Evolutionary conservation across 2,329 filamentous ascomycete genomes (phyloP).

Genomic region (Byssoonygena ceratinophila): DNA sequence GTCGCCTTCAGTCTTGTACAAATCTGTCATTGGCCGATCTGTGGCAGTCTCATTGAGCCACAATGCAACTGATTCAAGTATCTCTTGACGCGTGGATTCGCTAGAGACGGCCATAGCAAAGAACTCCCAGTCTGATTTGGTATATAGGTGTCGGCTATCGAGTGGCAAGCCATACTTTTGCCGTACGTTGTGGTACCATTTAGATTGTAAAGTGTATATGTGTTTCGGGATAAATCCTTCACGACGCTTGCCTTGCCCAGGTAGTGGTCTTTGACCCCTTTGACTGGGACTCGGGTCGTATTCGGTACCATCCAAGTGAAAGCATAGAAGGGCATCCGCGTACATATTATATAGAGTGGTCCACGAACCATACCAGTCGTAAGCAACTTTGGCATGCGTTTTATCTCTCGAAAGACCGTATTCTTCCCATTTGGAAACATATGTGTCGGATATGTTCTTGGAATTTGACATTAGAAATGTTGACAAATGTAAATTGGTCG

Average conservation of each 20-base stretch:
- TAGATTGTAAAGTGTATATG: conserved; percentile 68
- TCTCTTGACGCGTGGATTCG: conserved; percentile 56
- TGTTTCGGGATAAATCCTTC: conserved; percentile 58
- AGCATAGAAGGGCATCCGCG: conserved; percentile 68
- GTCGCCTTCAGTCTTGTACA: conserved; percentile 68
- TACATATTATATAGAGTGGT: conserved; percentile 80
- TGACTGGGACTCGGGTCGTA: conserved; percentile 9
- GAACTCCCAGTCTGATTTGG: conserved; percentile 87
- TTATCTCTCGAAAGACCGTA: conserved; percentile 59
- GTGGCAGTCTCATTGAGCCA: conserved; percentile 79
- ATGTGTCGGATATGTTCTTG: conserved; percentile 50
- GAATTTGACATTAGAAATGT: neutral
- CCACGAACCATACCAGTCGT: conserved; percentile 71
- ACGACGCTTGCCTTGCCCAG: conserved; percentile 7
- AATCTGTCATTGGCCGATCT: conserved; percentile 66
- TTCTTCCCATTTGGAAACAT: conserved; percentile 62
- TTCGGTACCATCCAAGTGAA: conserved; percentile 50
- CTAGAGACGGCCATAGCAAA: conserved; percentile 72
- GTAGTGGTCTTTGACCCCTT: neutral
- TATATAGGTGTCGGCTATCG: conserved; percentile 71
- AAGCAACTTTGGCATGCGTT: conserved; percentile 65
- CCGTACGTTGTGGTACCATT: conserved; percentile 68
- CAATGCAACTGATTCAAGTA: conserved; percentile 60
- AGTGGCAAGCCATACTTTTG: conserved; percentile 75
- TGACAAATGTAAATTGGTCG: conserved; percentile 10